Percentiles rank a stretch among this genome's conserved stretches.
These are phyloP conservation scores for Arachnomyces sp. DNA, from an alignment of 2,329 filamentous ascomycete genomes.

Conservation along the genomic window DNA sequence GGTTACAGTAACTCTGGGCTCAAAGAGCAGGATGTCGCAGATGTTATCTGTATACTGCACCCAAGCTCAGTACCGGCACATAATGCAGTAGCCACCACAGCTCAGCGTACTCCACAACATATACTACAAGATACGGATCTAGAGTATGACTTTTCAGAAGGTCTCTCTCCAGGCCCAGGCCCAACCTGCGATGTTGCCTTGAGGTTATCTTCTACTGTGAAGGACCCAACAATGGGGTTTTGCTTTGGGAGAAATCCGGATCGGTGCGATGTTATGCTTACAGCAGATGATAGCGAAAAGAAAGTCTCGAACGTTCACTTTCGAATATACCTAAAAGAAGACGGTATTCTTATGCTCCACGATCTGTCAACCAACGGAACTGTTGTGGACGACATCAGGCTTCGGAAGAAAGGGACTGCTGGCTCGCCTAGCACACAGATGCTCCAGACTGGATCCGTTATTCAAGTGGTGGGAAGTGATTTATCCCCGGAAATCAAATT, in stretches of 20 bases:
- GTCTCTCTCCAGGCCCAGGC: slow-evolving; percentile 16
- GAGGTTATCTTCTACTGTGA: slow-evolving; percentile 65
- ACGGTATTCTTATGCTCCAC: slow-evolving; percentile 82
- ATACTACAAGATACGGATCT: slow-evolving; percentile 48
- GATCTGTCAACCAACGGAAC: slow-evolving; percentile 97
- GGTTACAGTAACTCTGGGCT: slow-evolving; percentile 78
- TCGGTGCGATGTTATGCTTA: slow-evolving; percentile 65
- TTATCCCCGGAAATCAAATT: slow-evolving; percentile 63
- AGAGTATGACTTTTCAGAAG: slow-evolving; percentile 32
- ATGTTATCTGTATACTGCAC: slow-evolving; percentile 83
- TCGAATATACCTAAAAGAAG: slow-evolving; percentile 81
- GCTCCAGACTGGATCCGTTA: slow-evolving; percentile 63
- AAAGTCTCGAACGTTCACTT: slow-evolving; percentile 94
- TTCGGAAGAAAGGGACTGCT: slow-evolving; percentile 47
- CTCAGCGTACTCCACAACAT: slow-evolving; percentile 48
- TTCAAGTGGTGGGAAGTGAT: slow-evolving; percentile 55
- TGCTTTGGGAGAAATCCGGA: slow-evolving; percentile 70
- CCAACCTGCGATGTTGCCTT: slow-evolving; percentile 60
- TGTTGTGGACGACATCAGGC: slow-evolving; percentile 64
- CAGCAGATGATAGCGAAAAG: slow-evolving; percentile 60
- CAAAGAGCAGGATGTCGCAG: slow-evolving; percentile 71
- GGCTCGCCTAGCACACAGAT: slow-evolving; percentile 48
- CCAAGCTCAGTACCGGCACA: slow-evolving; percentile 68
- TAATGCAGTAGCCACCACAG: slow-evolving; percentile 57
- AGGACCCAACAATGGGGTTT: slow-evolving; percentile 65